Base-by-base conservation (phyloP, 306 rosid genomes). In the Quercus bicolor region DNA sequence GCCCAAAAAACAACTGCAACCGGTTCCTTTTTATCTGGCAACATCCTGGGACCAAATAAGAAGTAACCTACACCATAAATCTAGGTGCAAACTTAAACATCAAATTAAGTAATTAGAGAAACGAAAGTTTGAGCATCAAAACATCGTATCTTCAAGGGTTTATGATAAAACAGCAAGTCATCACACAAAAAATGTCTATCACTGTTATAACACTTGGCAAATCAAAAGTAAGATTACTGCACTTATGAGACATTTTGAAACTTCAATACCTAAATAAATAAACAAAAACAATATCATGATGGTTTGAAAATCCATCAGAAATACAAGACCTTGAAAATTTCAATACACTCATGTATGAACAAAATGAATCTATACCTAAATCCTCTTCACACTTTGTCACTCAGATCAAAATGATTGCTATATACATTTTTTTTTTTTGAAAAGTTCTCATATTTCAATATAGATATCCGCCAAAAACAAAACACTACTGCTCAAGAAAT, bases 321-420 rank as follows among this genome's bases (percentile, higher is more conserved):
- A 33, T 29, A 16, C 70, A 31, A 23, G 45, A 64, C 45, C 70
- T 64, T 64, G 45, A 66, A 31, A 34, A 33, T 65, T 31, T 34
- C 48, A 66, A 33, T 33, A 66, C 71, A 62, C 77, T 80, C 65
- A 56, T 60, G 78, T 82, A 91, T 85, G 75, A 86, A 86, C 77
- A 59, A 66, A 75, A 16, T 54, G 28, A 85, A 72, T 62, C 80
- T 76, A 76, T 62, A 78, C 86, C 84, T 71, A 74, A n/a, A 68
- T 54, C 77, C 77, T 66, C 79, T 48, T 28, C 79, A 75, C 51
- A 56, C 85, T 78, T 79, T 83, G 71, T 56, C 82, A 81, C 77
- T 72, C 51, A 40, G 77, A 80, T 79, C 84, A 81, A 90, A 80
- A 87, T 75, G 70, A 18, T 10, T 56, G 78, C 87, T 78, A 73